Base-by-base conservation (phyloP, 208 protist species). In the Crithidia expoeki region DNA sequence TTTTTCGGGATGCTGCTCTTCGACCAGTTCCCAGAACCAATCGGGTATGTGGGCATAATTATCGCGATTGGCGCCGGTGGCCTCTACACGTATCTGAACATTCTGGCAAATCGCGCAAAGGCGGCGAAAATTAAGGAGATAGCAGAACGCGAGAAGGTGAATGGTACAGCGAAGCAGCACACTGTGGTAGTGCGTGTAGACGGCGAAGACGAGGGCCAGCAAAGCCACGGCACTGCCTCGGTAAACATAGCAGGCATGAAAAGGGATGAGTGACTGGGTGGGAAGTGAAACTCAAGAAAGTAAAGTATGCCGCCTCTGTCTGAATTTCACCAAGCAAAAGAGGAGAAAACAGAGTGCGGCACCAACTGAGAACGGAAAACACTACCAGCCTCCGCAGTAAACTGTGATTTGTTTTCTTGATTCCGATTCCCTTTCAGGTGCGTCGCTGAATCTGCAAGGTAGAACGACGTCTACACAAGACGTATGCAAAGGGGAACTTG, bases 1-100 rank as follows among this genome's bases (percentile, higher is more conserved):
- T 77, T 97, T 49, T 47, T 95, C 16, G 90, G 93, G 52, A 94
- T 95, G 68, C 21, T 96, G 28, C 63, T 94, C 23, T 97, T 97
- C 67, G 57, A 80, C 17, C 90, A 96, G 72, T 95, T 81, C 73
- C 90, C 91, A n/a, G 79, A 79, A 12, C 2, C 32, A 10, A 62
- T 77, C 0, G 93, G 93, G 25, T 94, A 93, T 59, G 4, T 88
- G 10, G 90, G 91, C 19, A 88, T 97, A 23, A n/a, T 65, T 16
- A 47, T 94, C 30, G 89, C 90, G 4, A 73, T 97, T n/a, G 27
- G 25, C 11, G 87, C 84, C 9, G 89, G 90, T 23, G 76, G 85
- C n/a, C 42, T 95, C 0, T 97, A 97, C 76, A 89, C 89, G 14
- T 84, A 79, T 60, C 47, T 81, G 28, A 94, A 83, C 72, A 56